A percentile compares a stretch with the other conserved stretches of the same genome.
phyloP scores from a whole-genome alignment of 2,329 filamentous ascomycete species.

The Aureobasidium uvarum region DNA sequence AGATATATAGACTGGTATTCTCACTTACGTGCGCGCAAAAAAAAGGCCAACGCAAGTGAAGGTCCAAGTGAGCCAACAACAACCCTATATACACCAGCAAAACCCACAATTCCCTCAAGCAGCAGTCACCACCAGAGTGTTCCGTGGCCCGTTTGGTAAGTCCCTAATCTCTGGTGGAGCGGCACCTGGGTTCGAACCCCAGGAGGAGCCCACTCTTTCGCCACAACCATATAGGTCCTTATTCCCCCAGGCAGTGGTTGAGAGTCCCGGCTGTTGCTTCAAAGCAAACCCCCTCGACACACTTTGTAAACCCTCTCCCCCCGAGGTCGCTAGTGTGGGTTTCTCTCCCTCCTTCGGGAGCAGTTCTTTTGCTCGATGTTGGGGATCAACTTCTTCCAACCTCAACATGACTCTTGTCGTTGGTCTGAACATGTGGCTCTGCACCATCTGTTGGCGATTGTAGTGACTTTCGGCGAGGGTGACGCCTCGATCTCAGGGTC shows the following conservation, averaged over 20 bases:
- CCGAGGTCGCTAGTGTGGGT: neutral
- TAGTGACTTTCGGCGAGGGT: too few species aligned
- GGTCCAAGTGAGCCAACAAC: neutral
- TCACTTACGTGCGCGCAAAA: too few species aligned
- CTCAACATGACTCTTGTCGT: too few species aligned
- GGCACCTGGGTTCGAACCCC: neutral
- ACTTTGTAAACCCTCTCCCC: conserved; percentile 2
- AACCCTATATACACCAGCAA: neutral
- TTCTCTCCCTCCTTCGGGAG: neutral
- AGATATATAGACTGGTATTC: too few species aligned
- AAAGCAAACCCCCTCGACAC: neutral
- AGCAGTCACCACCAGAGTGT: neutral
- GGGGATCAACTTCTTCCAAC: neutral
- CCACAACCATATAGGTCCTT: neutral
- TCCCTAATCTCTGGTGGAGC: neutral
- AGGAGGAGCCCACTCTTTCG: neutral
- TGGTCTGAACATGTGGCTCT: too few species aligned
- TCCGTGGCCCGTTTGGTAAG: neutral
- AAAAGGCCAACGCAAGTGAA: too few species aligned
- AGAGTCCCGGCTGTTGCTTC: conserved; percentile 1
- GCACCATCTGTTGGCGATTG: too few species aligned
- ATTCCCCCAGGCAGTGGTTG: neutral
- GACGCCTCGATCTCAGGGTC: too few species aligned
- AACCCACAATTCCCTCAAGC: neutral
- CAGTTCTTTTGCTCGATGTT: neutral